Evolutionary conservation across 2,329 filamentous ascomycete genomes (phyloP).

Genomic region (Fusarium illudens): DNA sequence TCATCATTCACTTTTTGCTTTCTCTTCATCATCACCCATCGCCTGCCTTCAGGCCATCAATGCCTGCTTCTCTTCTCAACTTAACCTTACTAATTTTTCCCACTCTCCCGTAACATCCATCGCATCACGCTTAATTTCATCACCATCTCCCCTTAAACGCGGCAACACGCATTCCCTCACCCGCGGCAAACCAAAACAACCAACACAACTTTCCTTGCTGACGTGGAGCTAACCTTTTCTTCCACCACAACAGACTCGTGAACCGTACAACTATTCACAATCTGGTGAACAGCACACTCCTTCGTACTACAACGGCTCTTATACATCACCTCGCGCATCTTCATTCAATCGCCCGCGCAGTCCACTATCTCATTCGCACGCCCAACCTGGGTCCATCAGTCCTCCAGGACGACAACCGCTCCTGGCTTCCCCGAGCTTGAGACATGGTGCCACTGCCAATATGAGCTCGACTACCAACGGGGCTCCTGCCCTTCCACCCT

Average conservation of each 20-base stretch:
- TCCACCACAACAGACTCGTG: conserved; percentile 54
- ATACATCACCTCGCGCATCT: conserved; percentile 58
- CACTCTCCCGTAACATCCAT: conserved; percentile 12
- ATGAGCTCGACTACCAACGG: conserved; percentile 54
- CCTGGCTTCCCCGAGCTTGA: conserved; percentile 59
- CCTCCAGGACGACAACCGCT: conserved; percentile 52
- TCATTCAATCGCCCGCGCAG: conserved; percentile 57
- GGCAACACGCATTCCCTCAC: conserved; percentile 19
- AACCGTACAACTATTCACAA: conserved; percentile 59
- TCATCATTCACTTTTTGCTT: conserved; percentile 25
- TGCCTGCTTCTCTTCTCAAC: conserved; percentile 30
- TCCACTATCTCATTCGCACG: conserved; percentile 60
- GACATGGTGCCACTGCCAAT: conserved; percentile 53
- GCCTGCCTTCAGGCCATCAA: conserved; percentile 33
- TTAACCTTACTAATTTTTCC: conserved; percentile 18
- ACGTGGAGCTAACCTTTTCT: conserved; percentile 41
- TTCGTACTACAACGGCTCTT: conserved; percentile 59
- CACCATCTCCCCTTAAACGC: conserved; percentile 29
- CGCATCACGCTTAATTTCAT: conserved; percentile 34
- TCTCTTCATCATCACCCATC: conserved; percentile 20
- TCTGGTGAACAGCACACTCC: conserved; percentile 53
- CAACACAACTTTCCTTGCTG: conserved; percentile 38
- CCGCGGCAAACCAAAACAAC: conserved; percentile 20
- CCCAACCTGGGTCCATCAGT: conserved; percentile 54
- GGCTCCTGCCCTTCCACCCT: conserved; percentile 47